Evolutionary conservation across 139 green algal genomes (phyloP), one percentile per base, ranked within the genome.

Genomic region (Chlamydomonas sp.): DNA sequence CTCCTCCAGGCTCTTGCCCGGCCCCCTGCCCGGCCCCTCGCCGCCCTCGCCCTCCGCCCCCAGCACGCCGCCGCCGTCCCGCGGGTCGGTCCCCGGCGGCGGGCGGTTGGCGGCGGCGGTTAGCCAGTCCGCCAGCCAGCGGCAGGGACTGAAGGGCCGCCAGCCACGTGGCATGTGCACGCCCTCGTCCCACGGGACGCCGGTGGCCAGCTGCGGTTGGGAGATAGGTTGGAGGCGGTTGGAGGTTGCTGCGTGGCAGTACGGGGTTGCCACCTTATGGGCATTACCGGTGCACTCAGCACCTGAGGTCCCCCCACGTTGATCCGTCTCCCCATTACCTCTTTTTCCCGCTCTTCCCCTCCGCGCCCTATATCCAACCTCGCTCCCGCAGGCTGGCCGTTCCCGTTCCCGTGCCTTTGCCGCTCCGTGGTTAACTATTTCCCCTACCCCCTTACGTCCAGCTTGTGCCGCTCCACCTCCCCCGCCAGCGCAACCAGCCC

Each of bases 81-180:
- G 59, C 8, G 18, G 18, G 74, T 14, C 31, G 17, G 18, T 61
- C 16, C 81, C 18, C 31, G 31, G 31, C 31, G 31, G 31, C 31
- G 31, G 31, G 31, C 31, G 31, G 31, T 4, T 77, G 20, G 64
- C 69, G 31, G 62, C 57, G 4, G 3, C 15, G 10, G 15, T 2
- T 63, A 91, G 49, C 89, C 89, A 91, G 16, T 69, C 58, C 6
- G 72, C 80, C 63, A 91, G 84, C 84, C 84, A 91, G 18, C 84
- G 84, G 83, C 87, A 20, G 18, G 89, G 84, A 0, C 78, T 88
- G 84, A 91, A 91, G 71, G 89, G 89, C 79, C 63, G 71, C 89
- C 89, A 91, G 73, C 77, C 73, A 49, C 79, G 78, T 3, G 89
- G 89, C 64, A 89, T 87, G 84, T 91, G 87, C 72, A 66, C 73